A percentile compares a stretch with the other conserved stretches of the same genome.
Evolutionary conservation across 1,284 basidiomycete genomes (phyloP).

Genomic region (Ceratobasidium sp.): DNA sequence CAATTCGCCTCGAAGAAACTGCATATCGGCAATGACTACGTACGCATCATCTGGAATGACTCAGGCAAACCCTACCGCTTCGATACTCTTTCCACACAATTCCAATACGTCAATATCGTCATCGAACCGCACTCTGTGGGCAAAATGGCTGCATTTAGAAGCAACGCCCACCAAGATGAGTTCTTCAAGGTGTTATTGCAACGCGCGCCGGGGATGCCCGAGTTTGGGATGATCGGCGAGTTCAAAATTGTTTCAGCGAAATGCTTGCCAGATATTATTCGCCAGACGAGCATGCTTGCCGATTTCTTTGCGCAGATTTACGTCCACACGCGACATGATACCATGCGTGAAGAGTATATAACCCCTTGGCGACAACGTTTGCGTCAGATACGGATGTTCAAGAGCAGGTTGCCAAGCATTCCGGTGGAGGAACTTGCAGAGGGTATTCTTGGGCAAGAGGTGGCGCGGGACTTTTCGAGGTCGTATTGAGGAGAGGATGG

Average conservation of each 20-base stretch:
- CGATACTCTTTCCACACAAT: slow-evolving; percentile 91
- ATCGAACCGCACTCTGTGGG: slow-evolving; percentile 94
- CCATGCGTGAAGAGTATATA: slow-evolving; percentile 79
- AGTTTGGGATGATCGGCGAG: slow-evolving; percentile 90
- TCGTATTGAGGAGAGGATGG: slow-evolving; percentile 53
- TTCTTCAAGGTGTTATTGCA: slow-evolving; percentile 95
- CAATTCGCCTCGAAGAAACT: slow-evolving; percentile 87
- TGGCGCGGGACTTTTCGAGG: slow-evolving; percentile 60
- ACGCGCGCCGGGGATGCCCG: slow-evolving; percentile 86
- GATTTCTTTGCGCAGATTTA: slow-evolving; percentile 92
- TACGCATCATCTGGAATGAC: slow-evolving; percentile 98
- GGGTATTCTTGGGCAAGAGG: slow-evolving; percentile 58
- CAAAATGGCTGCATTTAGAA: slow-evolving; percentile 82
- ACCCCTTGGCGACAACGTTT: slow-evolving; percentile 91
- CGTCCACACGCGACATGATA: slow-evolving; percentile 78
- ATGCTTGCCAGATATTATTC: slow-evolving; percentile 83
- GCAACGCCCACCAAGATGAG: slow-evolving; percentile 84
- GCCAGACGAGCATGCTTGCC: slow-evolving; percentile 86
- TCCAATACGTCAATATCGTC: slow-evolving; percentile 98
- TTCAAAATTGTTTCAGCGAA: slow-evolving; percentile 93
- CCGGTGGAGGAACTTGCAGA: slow-evolving; percentile 53
- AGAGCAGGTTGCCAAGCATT: slow-evolving; percentile 54
- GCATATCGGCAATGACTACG: slow-evolving; percentile 95
- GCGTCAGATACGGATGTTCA: slow-evolving; percentile 79
- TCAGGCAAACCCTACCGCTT: slow-evolving; percentile 89